A percentile compares a stretch with the other conserved stretches of the same genome.
phyloP scores from a whole-genome alignment of 1,284 basidiomycete species.

The Takashimella tepidaria region DNA sequence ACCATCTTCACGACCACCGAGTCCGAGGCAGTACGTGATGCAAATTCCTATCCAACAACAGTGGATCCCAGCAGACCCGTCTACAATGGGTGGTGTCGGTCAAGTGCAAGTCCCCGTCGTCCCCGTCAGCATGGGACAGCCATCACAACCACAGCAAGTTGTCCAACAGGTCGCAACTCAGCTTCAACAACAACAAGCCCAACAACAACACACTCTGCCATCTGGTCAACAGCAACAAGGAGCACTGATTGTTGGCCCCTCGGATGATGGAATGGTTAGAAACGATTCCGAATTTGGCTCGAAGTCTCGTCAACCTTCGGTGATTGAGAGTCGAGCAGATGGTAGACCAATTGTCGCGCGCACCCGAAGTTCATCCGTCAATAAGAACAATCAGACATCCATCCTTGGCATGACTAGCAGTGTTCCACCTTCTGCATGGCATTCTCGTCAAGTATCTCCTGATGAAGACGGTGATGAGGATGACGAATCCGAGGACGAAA shows the following conservation, averaged over 20 bases:
- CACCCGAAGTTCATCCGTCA: conserved; percentile 34
- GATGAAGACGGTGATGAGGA: conserved; percentile 34
- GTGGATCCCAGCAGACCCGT: conserved; percentile 11
- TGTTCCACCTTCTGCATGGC: conserved; percentile 43
- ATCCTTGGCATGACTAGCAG: conserved; percentile 24
- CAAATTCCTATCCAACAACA: conserved; percentile 2
- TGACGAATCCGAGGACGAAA: conserved; percentile 38
- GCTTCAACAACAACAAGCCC: conserved; percentile 1
- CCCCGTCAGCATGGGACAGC: background rate
- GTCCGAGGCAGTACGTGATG: conserved; percentile 21
- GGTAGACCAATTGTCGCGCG: conserved; percentile 37
- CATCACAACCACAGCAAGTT: conserved; percentile 38
- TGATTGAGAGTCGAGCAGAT: conserved; percentile 29
- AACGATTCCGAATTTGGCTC: background rate
- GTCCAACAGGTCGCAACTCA: conserved; percentile 20
- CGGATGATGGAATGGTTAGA: background rate
- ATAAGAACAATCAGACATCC: conserved; percentile 21
- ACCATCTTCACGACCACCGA: conserved; percentile 28
- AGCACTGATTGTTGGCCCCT: background rate
- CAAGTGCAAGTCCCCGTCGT: background rate
- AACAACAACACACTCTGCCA: background rate
- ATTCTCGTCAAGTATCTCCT: conserved; percentile 34
- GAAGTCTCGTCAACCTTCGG: conserved; percentile 11
- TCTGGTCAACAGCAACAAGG: background rate
- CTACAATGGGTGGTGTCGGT: background rate